Evolutionary conservation across 2,329 filamentous ascomycete species (phyloP).

Genomic region (Xylariomycetidae sp.): DNA sequence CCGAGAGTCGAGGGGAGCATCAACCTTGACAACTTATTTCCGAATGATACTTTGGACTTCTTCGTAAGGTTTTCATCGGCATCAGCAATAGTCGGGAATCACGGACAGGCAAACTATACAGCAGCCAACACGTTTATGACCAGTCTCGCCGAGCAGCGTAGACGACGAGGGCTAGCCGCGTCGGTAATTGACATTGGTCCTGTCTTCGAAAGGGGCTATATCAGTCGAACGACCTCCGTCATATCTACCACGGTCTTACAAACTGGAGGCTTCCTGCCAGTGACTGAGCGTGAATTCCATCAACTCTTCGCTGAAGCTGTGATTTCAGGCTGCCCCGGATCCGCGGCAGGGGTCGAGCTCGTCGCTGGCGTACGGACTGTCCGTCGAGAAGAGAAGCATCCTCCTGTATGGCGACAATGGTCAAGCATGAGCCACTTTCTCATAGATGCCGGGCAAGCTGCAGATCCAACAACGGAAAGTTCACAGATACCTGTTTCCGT

Average conservation of each 20-base stretch:
- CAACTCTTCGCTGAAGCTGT: no score
- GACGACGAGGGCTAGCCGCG: slow-evolving; percentile 27
- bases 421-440: neutral
- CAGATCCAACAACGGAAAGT: no score
- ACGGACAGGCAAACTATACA: slow-evolving; percentile 34
- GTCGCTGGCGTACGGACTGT: neutral
- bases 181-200: slow-evolving; percentile 27
- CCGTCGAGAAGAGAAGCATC: neutral
- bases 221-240: no score
- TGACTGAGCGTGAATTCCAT: slow-evolving; percentile 4
- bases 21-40: no score
- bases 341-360: neutral
- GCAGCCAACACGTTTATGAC: slow-evolving; percentile 36
- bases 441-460: no score
- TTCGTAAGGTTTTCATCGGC: slow-evolving; percentile 25
- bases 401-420: neutral
- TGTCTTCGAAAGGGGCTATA: slow-evolving; percentile 2
- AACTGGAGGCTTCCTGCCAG: no score
- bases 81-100: slow-evolving; percentile 12
- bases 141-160: slow-evolving; percentile 24
- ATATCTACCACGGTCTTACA: no score
- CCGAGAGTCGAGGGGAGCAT: no score
- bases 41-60: no score
- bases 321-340: no score
- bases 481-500: no score